Evolutionary conservation across 2,329 filamentous ascomycete genomes (phyloP).

Genomic region (Claviceps citrina): DNA sequence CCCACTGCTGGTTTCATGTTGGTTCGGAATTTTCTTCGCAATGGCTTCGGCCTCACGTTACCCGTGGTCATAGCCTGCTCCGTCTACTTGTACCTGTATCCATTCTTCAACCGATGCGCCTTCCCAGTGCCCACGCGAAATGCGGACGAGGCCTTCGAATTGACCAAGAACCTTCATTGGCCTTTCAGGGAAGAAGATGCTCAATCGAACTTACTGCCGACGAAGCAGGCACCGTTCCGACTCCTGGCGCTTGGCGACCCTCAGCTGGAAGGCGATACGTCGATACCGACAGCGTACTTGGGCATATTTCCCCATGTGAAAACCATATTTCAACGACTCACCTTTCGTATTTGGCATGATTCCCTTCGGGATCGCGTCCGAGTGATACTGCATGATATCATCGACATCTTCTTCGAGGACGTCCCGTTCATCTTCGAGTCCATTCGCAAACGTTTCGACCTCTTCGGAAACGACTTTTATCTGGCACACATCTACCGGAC

Average conservation of each 20-base stretch:
- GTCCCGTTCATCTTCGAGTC: conserved; percentile 50
- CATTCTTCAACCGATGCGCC: conserved; percentile 61
- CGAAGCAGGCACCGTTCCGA: conserved; percentile 55
- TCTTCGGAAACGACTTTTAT: conserved; percentile 89
- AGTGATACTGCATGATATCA: conserved; percentile 38
- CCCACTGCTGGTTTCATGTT: conserved; percentile 34
- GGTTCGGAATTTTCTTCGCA: conserved; percentile 37
- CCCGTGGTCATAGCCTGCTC: conserved; percentile 56
- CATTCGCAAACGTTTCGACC: conserved; percentile 65
- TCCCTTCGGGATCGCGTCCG: conserved; percentile 37
- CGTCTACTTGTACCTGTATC: conserved; percentile 76
- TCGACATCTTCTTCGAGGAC: conserved; percentile 52
- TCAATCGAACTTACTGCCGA: conserved; percentile 10
- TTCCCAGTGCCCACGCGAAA: conserved; percentile 47
- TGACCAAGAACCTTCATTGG: conserved; percentile 27
- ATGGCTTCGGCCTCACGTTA: conserved; percentile 35
- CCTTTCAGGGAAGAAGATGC: conserved; percentile 15
- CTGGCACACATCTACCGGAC: conserved; percentile 82
- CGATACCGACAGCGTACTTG: conserved; percentile 47
- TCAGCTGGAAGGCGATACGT: conserved; percentile 83
- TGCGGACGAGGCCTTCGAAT: conserved; percentile 18
- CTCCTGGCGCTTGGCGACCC: conserved; percentile 82
- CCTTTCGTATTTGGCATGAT: conserved; percentile 29
- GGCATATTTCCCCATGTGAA: conserved; percentile 39
- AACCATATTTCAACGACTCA: conserved; percentile 30